Evolutionary conservation across 768 basidiomycete species (phyloP).

Genomic region (Chlorophyllum brunneum): DNA sequence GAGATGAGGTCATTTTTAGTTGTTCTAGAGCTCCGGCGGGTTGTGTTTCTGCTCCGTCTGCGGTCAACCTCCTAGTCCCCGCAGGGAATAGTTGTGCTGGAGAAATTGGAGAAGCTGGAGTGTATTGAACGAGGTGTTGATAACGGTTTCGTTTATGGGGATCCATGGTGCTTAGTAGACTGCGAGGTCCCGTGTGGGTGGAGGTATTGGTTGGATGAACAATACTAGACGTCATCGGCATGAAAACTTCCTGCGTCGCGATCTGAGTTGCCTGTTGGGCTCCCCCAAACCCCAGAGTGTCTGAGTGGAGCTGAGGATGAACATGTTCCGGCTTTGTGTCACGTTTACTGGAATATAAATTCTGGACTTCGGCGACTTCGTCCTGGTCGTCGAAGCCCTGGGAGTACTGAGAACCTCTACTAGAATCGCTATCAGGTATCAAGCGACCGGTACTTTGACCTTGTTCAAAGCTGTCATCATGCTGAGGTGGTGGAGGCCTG

Average conservation of each 20-base stretch:
- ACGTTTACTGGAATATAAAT: neutral
- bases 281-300: constrained; percentile 4
- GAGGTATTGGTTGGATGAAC: neutral
- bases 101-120: constrained; percentile 6
- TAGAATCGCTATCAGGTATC: constrained; percentile 18
- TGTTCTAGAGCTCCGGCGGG: constrained; percentile 15
- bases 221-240: neutral
- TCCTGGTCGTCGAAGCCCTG: constrained; percentile 11
- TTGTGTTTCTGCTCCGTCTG: constrained; percentile 21
- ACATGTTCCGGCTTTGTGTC: neutral
- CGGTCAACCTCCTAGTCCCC: neutral
- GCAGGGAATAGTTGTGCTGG: constrained; percentile 18
- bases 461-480: constrained; percentile 12
- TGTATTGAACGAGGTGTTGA: constrained; percentile 8
- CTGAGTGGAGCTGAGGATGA: neutral
- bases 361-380: constrained; percentile 10
- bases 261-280: constrained; percentile 31
- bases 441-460: constrained; percentile 4
- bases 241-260: constrained; percentile 23
- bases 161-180: constrained; percentile 13
- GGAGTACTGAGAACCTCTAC: constrained; percentile 19
- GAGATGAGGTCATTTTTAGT: neutral
- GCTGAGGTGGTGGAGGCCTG: constrained; percentile 5
- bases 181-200: constrained; percentile 10
- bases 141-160: constrained; percentile 14